Conservation (phyloP, 2,329 filamentous ascomycete genomes). For the Trichoderma koningiopsis region DNA sequence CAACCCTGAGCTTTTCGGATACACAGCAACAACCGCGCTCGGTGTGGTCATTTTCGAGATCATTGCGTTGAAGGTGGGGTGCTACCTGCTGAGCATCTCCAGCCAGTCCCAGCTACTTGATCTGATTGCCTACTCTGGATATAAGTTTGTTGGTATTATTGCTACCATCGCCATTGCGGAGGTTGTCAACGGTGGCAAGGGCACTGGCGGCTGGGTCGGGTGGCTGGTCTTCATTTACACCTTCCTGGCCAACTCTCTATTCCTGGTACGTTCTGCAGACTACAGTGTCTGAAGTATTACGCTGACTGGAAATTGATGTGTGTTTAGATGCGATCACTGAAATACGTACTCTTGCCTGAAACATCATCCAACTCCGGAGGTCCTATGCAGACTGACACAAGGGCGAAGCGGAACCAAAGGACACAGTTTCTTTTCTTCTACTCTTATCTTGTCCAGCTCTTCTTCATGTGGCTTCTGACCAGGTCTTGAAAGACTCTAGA, state of each 20-base stretch:
- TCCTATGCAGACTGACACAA: constrained; percentile 70
- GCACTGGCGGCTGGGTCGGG: constrained; percentile 84
- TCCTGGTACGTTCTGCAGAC: constrained; percentile 65
- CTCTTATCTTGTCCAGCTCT: constrained; percentile 88
- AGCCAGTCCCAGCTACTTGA: constrained; percentile 93
- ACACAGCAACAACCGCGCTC: constrained; percentile 82
- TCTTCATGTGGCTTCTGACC: constrained; percentile 84
- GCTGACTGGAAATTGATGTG: constrained; percentile 19
- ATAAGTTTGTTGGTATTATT: constrained; percentile 98
- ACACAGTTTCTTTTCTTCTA: constrained; percentile 94
- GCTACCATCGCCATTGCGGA: constrained; percentile 80
- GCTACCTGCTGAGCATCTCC: constrained; percentile 90
- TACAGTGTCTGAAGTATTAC: too few species aligned
- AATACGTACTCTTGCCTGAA: constrained; percentile 93
- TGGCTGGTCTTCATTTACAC: constrained; percentile 91
- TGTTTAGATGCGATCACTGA: constrained; percentile 80
- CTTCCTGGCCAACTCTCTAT: constrained; percentile 91
- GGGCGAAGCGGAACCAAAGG: constrained; percentile 81
- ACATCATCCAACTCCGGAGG: constrained; percentile 66
- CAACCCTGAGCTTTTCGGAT: constrained; percentile 88
- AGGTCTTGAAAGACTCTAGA: constrained; percentile 39
- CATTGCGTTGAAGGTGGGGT: constrained; percentile 84
- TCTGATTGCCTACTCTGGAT: constrained; percentile 92
- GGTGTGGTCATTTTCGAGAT: constrained; percentile 87
- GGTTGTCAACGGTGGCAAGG: constrained; percentile 73